Percentiles rank a stretch among this genome's conserved stretches.
phyloP scores from a whole-genome alignment of 306 rosid species.

The Astragalus membranaceus region DNA sequence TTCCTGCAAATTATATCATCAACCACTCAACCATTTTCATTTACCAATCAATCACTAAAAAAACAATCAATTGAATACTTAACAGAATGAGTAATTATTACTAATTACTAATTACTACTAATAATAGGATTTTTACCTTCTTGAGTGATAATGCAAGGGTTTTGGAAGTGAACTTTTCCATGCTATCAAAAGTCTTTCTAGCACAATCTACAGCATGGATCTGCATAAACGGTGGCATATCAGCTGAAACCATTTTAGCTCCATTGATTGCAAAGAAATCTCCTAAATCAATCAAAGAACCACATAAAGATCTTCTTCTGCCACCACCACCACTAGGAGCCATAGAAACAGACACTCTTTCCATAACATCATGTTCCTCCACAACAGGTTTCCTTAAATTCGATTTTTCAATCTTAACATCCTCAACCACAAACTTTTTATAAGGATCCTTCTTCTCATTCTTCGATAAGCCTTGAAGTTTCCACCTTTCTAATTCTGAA shows the following conservation, averaged over 20 bases:
- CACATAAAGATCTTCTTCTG: constrained; percentile 63
- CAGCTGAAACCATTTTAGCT: constrained; percentile 72
- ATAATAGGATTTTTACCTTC: constrained; percentile 35
- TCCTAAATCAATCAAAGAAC: constrained; percentile 44
- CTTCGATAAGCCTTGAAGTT: constrained; percentile 26
- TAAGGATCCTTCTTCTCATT: constrained; percentile 24
- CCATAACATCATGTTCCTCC: constrained; percentile 12
- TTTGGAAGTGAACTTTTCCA: constrained; percentile 88
- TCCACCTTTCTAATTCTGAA: constrained; percentile 39
- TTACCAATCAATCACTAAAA: constrained; percentile 31
- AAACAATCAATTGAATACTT: not conserved
- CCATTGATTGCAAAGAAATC: constrained; percentile 71
- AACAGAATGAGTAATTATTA: no score
- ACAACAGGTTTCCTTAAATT: not conserved
- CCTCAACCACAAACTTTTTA: not conserved
- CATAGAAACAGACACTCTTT: constrained; percentile 39
- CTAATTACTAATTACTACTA: no score
- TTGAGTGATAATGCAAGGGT: constrained; percentile 85
- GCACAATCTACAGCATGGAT: constrained; percentile 89
- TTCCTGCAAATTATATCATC: constrained; percentile 54
- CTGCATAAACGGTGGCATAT: constrained; percentile 99
- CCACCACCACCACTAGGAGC: constrained; percentile 37
- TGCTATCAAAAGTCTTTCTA: constrained; percentile 69
- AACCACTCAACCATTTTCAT: constrained; percentile 32
- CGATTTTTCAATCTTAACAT: constrained; percentile 24